Conservation (phyloP, 257 asterid species). For the Solanum chiquidenum region DNA sequence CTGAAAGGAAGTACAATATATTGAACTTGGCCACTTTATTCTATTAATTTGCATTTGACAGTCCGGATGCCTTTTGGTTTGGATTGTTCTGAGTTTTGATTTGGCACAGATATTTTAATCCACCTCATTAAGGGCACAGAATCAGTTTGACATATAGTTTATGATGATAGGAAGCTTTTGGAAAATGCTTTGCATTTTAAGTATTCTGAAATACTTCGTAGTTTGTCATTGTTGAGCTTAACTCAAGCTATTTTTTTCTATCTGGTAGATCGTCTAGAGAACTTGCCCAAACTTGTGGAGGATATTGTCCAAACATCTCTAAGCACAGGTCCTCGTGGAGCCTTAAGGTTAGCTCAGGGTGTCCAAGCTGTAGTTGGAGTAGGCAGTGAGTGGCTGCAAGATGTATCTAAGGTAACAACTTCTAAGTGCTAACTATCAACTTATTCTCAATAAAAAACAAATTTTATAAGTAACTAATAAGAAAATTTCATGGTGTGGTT, state of each 20-base stretch:
- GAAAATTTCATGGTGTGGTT: background rate
- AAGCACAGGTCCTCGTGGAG: constrained; percentile 96
- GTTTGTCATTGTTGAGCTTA: background rate
- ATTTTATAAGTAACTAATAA: background rate
- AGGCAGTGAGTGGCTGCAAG: constrained; percentile 91
- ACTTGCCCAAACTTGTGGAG: constrained; percentile 83
- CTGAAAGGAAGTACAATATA: background rate
- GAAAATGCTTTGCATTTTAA: background rate
- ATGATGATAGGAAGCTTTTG: background rate
- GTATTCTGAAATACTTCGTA: background rate
- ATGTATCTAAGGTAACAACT: constrained; percentile 64
- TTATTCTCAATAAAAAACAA: background rate
- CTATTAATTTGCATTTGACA: background rate
- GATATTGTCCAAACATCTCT: constrained; percentile 87
- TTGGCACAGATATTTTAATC: background rate
- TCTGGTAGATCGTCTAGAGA: constrained; percentile 61
- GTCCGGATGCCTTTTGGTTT: background rate
- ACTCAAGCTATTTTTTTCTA: background rate
- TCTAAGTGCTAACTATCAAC: background rate
- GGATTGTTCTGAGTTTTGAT: background rate
- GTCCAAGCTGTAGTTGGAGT: constrained; percentile 94
- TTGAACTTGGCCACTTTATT: background rate
- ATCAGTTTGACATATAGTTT: background rate
- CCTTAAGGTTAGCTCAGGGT: constrained; percentile 91
- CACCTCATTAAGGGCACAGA: background rate